Conservation (phyloP, 1,284 basidiomycete genomes). For the Coniferiporia sulphurascens region DNA sequence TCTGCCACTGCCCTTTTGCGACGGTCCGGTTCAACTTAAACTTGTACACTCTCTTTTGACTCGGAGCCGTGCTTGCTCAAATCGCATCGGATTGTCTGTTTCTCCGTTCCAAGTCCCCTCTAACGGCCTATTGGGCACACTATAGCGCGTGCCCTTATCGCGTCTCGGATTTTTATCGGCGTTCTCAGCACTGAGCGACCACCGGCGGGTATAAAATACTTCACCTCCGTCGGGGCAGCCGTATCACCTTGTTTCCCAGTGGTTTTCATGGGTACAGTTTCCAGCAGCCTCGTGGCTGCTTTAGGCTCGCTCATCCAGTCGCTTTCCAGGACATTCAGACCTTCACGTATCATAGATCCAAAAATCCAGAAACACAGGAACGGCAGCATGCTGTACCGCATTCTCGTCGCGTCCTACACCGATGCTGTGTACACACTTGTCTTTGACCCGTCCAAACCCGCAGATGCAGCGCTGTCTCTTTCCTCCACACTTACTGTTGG, state of each 20-base stretch:
- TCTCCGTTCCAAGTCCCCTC: neutral
- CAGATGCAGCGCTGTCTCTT: conserved; percentile 36
- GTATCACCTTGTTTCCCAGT: neutral
- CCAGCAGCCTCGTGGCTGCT: neutral
- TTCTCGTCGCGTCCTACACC: conserved; percentile 64
- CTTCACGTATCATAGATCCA: neutral
- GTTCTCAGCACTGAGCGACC: neutral
- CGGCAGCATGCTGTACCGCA: conserved; percentile 33
- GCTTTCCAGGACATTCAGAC: neutral
- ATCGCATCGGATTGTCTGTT: neutral
- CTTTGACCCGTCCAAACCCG: conserved; percentile 30
- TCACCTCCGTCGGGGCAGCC: neutral
- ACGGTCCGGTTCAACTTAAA: neutral
- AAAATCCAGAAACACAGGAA: neutral
- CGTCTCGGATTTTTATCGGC: conserved; percentile 11
- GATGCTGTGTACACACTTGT: conserved; percentile 48
- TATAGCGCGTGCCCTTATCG: neutral
- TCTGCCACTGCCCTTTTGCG: neutral
- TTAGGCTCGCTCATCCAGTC: neutral
- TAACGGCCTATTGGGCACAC: neutral
- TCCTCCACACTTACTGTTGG: conserved; percentile 48
- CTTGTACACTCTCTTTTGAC: neutral
- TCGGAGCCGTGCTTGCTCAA: neutral
- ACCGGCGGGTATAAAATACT: conserved; percentile 1
- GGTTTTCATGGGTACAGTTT: neutral